Evolutionary conservation across 2,329 filamentous ascomycete species (phyloP), one percentile per base, ranked within the genome.

Genomic region (Moelleriella libera): DNA sequence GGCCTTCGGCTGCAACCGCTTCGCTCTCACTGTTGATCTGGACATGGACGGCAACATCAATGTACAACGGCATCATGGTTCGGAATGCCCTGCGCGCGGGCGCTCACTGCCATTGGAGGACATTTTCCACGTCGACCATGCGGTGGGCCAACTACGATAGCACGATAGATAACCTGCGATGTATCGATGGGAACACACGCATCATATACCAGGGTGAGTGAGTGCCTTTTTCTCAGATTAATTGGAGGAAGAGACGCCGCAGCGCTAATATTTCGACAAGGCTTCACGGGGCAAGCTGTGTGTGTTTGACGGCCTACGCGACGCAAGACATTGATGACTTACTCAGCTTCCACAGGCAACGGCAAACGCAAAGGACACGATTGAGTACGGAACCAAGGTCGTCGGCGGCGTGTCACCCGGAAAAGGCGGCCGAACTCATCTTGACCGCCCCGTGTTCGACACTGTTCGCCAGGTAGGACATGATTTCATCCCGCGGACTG

Each of bases 281-380:
- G 65, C 7, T 64, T 68, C 50, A 67, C 64, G 1, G 64, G 65
- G 4, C 60, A 59, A 52, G 62, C 62, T 12, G 65, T 66, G 57
- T 9, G 55, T 47, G 14, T 21, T 14, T 41, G 9, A 41, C 7
- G 7, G 9, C 10, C n/a, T 2, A 3, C n/a, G 9, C 11, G 10
- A 21, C 7, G 10, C 40, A 3, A 21, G 21, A 41, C 11, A 7
- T 41, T n/a, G 7, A n/a, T n/a, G 9, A 14, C 40, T 21, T 4
- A n/a, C 11, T 2, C 34, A 3, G 12, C 11, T n/a, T n/a, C 40
- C 40, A 0, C 1, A 67, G 64, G 65, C 65, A 4, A 67, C 65
- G 0, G 48, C 55, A 5, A 68, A 67, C 48, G 63, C 65, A 0
- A 56, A 55, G 45, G 62, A 66, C 14, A 67, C 65, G 0, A 63